These are phyloP conservation scores for Geum urbanum DNA, from an alignment of 306 rosid genomes.

Conservation along the genomic window DNA sequence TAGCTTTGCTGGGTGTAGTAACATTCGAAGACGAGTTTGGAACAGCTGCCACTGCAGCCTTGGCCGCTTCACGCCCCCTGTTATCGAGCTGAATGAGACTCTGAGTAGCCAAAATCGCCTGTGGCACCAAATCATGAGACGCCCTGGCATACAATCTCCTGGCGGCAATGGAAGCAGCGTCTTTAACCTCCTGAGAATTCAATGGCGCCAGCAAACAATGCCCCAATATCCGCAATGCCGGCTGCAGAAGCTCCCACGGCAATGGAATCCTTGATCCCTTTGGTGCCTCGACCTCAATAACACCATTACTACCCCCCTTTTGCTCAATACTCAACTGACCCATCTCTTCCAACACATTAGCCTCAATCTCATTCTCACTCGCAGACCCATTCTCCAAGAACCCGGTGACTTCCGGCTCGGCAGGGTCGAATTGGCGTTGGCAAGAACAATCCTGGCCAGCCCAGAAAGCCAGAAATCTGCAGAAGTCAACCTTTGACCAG, in stretches of 20 bases:
- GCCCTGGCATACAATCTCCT: constrained; percentile 77
- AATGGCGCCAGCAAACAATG: constrained; percentile 85
- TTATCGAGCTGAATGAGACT: constrained; percentile 90
- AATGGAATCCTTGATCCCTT: constrained; percentile 70
- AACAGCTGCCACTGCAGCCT: constrained; percentile 20
- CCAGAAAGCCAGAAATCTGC: constrained; percentile 63
- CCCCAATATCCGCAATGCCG: constrained; percentile 72
- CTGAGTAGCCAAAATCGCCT: constrained; percentile 77
- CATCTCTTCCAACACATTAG: constrained; percentile 39
- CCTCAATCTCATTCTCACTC: constrained; percentile 30
- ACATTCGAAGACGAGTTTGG: constrained; percentile 54
- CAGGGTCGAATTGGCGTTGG: constrained; percentile 38
- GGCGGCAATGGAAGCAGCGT: constrained; percentile 58
- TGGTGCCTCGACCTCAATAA: constrained; percentile 18
- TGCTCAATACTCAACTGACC: constrained; percentile 43
- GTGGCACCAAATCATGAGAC: constrained; percentile 83
- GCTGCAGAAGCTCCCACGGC: constrained; percentile 97
- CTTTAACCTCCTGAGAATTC: constrained; percentile 73
- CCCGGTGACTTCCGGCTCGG: constrained; percentile 17
- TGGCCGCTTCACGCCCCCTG: constrained; percentile 47
- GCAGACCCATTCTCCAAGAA: constrained; percentile 37
- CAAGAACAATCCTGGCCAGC: constrained; percentile 86
- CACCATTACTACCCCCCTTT: constrained; percentile 15
- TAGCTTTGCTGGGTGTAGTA: constrained; percentile 78
- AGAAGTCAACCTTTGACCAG: constrained; percentile 88